Base-by-base conservation (phyloP, 352 stramenopile species). In the Pythium folliculosum region DNA sequence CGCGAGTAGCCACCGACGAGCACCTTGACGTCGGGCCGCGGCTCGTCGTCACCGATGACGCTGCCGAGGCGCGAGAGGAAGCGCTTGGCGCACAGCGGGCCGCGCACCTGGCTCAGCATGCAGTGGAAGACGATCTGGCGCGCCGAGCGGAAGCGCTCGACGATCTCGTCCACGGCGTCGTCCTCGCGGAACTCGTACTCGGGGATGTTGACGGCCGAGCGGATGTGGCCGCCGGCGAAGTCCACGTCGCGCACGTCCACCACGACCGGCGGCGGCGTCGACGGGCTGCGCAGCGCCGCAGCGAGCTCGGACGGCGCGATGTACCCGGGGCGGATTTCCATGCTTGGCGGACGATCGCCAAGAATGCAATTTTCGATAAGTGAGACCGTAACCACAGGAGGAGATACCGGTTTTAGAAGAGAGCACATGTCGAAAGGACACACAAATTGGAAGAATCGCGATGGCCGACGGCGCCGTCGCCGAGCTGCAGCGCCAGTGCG, bases 61-160 rank as follows among this genome's bases (percentile, higher is more conserved):
- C 81, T 60, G 0, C 78, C 69, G 70, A 94, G 77, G 38, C 88
- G 84, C 59, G 75, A 71, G 59, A 86, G 77, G 59, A 95, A 94
- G 30, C 88, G 84, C 48, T 82, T 80, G 44, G 88, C 88, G 58
- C 88, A 95, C n/a, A 77, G 84, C 19, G 88, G 88, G 1, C 85
- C 88, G 40, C 88, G 88, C 48, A 95, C 75, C 69, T 95, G 88
- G 40, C 85, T 96, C 75, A 96, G 77, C 84, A 94, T 94, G 77
- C 88, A 96, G 73, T 96, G 88, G 65, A 96, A 94, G 25, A 96
- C 81, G 70, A 96, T 77, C 52, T 75, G 58, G 35, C 84, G 70
- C 55, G 86, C 72, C 59, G 86, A 64, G 69, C 89, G 81, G 72
- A 86, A 90, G 49, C 79, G 80, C 22, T 71, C 44, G 53, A 96